These are phyloP conservation scores for Xylaria sp. DNA, from an alignment of 2,329 filamentous ascomycete genomes.

Conservation along the genomic window DNA sequence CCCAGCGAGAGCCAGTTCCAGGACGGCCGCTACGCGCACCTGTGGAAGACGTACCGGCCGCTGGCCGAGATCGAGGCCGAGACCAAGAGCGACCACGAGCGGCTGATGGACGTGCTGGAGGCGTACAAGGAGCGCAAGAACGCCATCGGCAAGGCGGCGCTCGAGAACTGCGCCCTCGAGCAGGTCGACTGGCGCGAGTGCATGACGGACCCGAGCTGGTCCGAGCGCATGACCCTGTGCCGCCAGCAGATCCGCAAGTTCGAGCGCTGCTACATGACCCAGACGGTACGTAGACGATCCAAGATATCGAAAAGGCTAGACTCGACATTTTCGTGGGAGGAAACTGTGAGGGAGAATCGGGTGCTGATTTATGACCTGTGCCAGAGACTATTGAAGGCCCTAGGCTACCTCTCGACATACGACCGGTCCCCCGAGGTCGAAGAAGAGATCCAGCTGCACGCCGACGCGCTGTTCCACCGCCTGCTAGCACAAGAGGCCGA, in stretches of 20 bases:
- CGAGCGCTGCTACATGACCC: constrained; percentile 86
- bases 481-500: constrained; percentile 81
- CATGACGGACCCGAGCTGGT: constrained; percentile 71
- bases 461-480: constrained; percentile 84
- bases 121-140: constrained; percentile 81
- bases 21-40: constrained; percentile 72
- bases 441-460: constrained; percentile 93
- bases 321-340: background rate
- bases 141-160: constrained; percentile 75
- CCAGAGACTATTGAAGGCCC: constrained; percentile 82
- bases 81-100: constrained; percentile 75
- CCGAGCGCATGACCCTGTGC: constrained; percentile 78
- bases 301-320: background rate
- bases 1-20: constrained; percentile 57
- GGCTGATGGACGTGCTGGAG: constrained; percentile 77
- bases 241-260: constrained; percentile 74
- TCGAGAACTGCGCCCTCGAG: constrained; percentile 92
- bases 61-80: constrained; percentile 69
- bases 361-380: background rate
- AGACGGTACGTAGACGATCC: constrained; percentile 68
- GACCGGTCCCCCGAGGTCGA: constrained; percentile 69
- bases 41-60: constrained; percentile 91
- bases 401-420: constrained; percentile 78
- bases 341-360: background rate
- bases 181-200: constrained; percentile 83